phyloP scores from a whole-genome alignment of 2,329 filamentous ascomycete species.

The Penicillium vulpinum region DNA sequence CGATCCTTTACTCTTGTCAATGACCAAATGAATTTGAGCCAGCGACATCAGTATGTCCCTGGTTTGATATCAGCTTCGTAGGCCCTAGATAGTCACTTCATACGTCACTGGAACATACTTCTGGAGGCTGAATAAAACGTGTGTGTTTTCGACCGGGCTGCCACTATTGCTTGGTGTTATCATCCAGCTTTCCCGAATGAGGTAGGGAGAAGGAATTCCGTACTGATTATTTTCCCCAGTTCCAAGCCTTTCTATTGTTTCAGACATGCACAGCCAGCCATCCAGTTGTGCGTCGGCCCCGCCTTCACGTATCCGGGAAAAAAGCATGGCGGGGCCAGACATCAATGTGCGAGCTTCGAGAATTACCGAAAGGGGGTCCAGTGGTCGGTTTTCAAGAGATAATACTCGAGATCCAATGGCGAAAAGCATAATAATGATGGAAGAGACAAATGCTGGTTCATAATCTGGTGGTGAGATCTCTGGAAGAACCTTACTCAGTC shows the following conservation, averaged over 20 bases:
- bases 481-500: slow-evolving; percentile 35
- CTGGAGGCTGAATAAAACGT: slow-evolving; percentile 19
- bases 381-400: slow-evolving; percentile 23
- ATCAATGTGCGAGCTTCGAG: slow-evolving; percentile 32
- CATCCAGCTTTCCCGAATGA: neutral
- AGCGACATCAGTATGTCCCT: slow-evolving; percentile 31
- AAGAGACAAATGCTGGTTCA: slow-evolving; percentile 44
- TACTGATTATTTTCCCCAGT: slow-evolving; percentile 4
- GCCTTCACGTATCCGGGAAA: slow-evolving; percentile 24
- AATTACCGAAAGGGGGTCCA: slow-evolving; percentile 30
- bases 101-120: slow-evolving; percentile 9
- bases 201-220: neutral
- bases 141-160: neutral
- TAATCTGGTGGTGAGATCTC: slow-evolving; percentile 44
- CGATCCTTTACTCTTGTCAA: slow-evolving; percentile 16
- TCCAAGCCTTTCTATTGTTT: slow-evolving; percentile 12
- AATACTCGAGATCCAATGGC: slow-evolving; percentile 35
- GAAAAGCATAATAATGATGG: slow-evolving; percentile 43
- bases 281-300: slow-evolving; percentile 26
- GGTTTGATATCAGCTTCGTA: neutral
- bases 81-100: neutral
- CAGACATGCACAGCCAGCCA: slow-evolving; percentile 26
- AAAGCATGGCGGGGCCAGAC: slow-evolving; percentile 33
- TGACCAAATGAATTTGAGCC: slow-evolving; percentile 14
- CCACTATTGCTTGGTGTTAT: slow-evolving; percentile 2